phyloP scores from a whole-genome alignment of 2,329 filamentous ascomycete species.

The Camillea tinctor region DNA sequence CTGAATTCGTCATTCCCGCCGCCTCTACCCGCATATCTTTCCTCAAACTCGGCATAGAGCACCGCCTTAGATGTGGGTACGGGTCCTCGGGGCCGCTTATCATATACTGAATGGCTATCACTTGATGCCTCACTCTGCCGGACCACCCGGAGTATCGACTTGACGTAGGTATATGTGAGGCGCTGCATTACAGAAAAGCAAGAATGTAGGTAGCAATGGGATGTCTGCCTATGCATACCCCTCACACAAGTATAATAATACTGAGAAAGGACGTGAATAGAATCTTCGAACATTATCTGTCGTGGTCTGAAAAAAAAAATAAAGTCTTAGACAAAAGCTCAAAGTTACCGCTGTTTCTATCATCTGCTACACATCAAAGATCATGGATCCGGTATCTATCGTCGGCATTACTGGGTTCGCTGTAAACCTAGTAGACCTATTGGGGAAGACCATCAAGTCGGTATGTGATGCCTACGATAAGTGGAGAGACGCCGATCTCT shows the following conservation, averaged over 20 bases:
- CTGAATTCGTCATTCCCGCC: neutral
- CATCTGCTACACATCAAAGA: neutral
- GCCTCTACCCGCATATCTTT: neutral
- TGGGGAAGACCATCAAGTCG: conserved; percentile 3
- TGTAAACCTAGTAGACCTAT: conserved; percentile 2
- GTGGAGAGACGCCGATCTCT: conserved; percentile 3
- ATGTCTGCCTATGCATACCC: neutral
- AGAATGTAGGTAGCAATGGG: neutral
- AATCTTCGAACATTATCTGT: neutral
- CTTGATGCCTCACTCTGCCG: neutral
- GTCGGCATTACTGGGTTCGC: conserved; percentile 1
- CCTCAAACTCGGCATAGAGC: neutral
- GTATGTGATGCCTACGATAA: conserved; percentile 1
- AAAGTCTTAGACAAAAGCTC: too few relatives aligned
- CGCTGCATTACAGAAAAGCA: neutral
- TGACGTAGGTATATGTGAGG: neutral
- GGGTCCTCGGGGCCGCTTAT: neutral
- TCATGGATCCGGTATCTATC: neutral
- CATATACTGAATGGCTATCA: neutral
- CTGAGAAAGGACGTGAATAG: neutral
- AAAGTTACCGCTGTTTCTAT: too few relatives aligned
- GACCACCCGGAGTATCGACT: neutral
- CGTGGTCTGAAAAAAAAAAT: too few relatives aligned
- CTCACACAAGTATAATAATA: neutral
- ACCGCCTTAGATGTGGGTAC: neutral